Base-by-base conservation (phyloP, 78 protist species). In the Acrasis kona region DNA sequence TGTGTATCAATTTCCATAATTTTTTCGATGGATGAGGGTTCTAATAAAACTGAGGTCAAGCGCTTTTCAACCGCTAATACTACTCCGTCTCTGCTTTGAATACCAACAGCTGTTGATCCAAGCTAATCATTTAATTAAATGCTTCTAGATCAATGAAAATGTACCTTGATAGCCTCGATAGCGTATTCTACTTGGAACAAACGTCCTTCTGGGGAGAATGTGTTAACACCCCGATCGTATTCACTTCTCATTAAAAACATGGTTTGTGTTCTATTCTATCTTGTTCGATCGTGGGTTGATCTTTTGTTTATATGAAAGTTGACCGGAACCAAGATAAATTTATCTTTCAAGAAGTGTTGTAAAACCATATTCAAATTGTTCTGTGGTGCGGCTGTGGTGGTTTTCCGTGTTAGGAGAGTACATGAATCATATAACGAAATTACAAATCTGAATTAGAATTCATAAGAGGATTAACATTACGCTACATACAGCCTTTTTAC, bases 141-240 rank as follows among this genome's bases (percentile, higher is more conserved):
- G n/a, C n/a, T n/a, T 72, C 19, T 19, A 64, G 19, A 69, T 40
- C 12, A n/a, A 12, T 12, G 19, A 67, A 12, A 0, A 79, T 42
- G 32, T 7, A 96, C 92, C 90, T 97, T 93, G 83, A 95, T 89
- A 0, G 99, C 99, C 76, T 93, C 96, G 10, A 94, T 76, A 12
- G 99, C 99, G 58, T 98, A 98, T 73, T 98, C 99, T 36, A 98
- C 84, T 69, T 93, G 97, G 86, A 94, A 94, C 5, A 94, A 70
- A n/a, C 97, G 90, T n/a, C 99, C 99, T 72, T 97, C 99, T 19
- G 99, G 99, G 1, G 95, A 88, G 83, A 98, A 98, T n/a, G 99
- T 97, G 89, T 97, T 98, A 5, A 98, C 99, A 42, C 98, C 99
- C 1, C 96, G 88, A 34, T 97, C 99, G 35, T 97, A 96, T 77